A percentile compares a stretch with the other conserved stretches of the same genome.
Evolutionary conservation across 495 filamentous ascomycete genomes (phyloP).

Genomic region (Lichenothelia convexa): DNA sequence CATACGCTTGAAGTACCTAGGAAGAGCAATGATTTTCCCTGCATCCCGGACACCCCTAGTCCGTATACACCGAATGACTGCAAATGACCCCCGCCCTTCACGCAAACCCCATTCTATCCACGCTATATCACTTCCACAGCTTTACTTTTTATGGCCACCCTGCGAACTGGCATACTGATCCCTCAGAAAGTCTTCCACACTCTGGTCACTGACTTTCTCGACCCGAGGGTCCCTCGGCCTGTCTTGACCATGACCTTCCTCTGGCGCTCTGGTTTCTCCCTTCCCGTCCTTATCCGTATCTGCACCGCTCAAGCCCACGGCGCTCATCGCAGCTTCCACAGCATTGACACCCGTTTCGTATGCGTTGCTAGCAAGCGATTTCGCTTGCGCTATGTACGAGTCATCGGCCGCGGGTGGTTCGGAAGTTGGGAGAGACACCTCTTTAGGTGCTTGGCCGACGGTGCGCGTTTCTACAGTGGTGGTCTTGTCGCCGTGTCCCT

Average conservation of each 20-base stretch:
- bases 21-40: no score
- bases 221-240: conserved; percentile 13
- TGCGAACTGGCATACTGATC: no score
- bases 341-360: conserved; percentile 8
- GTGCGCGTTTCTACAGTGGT: conserved; percentile 22
- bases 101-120: no score
- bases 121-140: no score
- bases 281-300: conserved; percentile 4
- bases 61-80: no score
- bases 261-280: conserved; percentile 6
- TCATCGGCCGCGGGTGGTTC: conserved; percentile 9
- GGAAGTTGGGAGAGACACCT: conserved; percentile 9
- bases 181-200: conserved; percentile 23
- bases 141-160: no score
- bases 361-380: conserved; percentile 10
- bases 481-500: conserved; percentile 20
- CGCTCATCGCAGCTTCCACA: conserved; percentile 6
- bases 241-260: conserved; percentile 7
- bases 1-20: no score
- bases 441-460: conserved; percentile 24
- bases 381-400: conserved; percentile 16
- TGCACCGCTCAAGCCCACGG: conserved; percentile 7
- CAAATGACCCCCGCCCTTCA: no score
- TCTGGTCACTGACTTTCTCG: conserved; percentile 11
- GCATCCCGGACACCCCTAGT: no score